These are phyloP conservation scores for Penicillium canariense DNA, from an alignment of 495 filamentous ascomycete species.

Conservation along the genomic window DNA sequence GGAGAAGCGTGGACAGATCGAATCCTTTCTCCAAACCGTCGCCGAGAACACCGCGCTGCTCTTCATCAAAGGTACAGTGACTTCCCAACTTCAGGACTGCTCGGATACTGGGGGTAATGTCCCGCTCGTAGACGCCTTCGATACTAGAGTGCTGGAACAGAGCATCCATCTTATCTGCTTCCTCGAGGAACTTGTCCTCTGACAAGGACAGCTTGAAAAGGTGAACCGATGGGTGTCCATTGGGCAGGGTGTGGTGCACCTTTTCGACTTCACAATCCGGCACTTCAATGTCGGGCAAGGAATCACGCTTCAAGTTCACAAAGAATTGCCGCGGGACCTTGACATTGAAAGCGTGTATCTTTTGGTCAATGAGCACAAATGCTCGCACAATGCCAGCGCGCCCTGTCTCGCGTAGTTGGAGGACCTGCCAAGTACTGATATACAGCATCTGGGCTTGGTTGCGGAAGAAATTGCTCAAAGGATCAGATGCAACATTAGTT, in stretches of 20 bases:
- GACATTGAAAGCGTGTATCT: slow-evolving; percentile 82
- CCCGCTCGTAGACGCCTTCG: slow-evolving; percentile 94
- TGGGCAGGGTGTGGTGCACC: slow-evolving; percentile 86
- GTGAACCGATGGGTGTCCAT: slow-evolving; percentile 90
- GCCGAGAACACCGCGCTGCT: slow-evolving; percentile 84
- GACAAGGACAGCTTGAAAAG: slow-evolving; percentile 90
- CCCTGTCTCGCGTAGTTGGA: slow-evolving; percentile 79
- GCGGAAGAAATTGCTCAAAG: slow-evolving; percentile 82
- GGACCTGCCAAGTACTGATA: slow-evolving; percentile 88
- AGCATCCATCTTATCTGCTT: slow-evolving; percentile 73
- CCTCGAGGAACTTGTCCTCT: slow-evolving; percentile 81
- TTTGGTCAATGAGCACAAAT: slow-evolving; percentile 89
- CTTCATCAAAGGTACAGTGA: slow-evolving; percentile 92
- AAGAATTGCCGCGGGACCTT: slow-evolving; percentile 87
- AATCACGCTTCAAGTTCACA: slow-evolving; percentile 82
- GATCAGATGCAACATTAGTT: slow-evolving; percentile 60
- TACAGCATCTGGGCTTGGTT: slow-evolving; percentile 88
- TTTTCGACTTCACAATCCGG: slow-evolving; percentile 86
- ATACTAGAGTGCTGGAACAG: slow-evolving; percentile 91
- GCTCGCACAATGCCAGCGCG: slow-evolving; percentile 82
- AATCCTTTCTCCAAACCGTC: slow-evolving; percentile 93
- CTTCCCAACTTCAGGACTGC: slow-evolving; percentile 87
- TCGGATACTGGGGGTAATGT: slow-evolving; percentile 78
- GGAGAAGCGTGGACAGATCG: slow-evolving; percentile 73
- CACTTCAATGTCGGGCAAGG: slow-evolving; percentile 86